phyloP scores from a whole-genome alignment of 768 basidiomycete genomes.

The Mycena indigotica region DNA sequence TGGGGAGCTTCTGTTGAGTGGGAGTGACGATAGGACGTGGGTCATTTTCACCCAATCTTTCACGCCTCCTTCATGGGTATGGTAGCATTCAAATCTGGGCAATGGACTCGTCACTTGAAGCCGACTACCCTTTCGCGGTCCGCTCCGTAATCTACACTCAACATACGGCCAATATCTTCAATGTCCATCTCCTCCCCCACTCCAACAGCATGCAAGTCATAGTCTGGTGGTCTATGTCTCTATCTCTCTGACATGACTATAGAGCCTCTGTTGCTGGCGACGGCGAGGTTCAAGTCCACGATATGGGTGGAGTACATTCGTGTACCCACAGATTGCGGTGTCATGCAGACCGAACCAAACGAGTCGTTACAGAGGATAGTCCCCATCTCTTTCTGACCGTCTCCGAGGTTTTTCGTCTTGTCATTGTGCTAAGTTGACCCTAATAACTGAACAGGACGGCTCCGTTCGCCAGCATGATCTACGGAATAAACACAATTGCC shows the following conservation, averaged over 20 bases:
- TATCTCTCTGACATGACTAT: constrained; percentile 8
- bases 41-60: constrained; percentile 21
- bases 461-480: constrained; percentile 88
- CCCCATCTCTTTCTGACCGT: constrained; percentile 77
- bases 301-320: constrained; percentile 56
- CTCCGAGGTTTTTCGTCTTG: too few species aligned
- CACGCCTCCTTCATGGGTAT: constrained; percentile 3
- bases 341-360: constrained; percentile 73
- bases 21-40: constrained; percentile 74
- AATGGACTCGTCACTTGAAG: constrained; percentile 47
- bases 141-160: constrained; percentile 75
- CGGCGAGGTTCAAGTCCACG: constrained; percentile 75
- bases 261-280: constrained; percentile 80
- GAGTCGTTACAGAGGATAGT: constrained; percentile 78
- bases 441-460: too few species aligned
- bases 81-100: constrained; percentile 78
- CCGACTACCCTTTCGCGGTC: constrained; percentile 67
- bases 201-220: constrained; percentile 77
- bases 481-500: constrained; percentile 68
- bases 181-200: constrained; percentile 74
- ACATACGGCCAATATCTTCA: constrained; percentile 85
- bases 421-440: too few species aligned
- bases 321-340: constrained; percentile 64
- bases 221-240: constrained; percentile 20
- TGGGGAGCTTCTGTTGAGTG: constrained; percentile 67